phyloP scores from a whole-genome alignment of 2,329 filamentous ascomycete species.

The Diaporthe citrichinensis region DNA sequence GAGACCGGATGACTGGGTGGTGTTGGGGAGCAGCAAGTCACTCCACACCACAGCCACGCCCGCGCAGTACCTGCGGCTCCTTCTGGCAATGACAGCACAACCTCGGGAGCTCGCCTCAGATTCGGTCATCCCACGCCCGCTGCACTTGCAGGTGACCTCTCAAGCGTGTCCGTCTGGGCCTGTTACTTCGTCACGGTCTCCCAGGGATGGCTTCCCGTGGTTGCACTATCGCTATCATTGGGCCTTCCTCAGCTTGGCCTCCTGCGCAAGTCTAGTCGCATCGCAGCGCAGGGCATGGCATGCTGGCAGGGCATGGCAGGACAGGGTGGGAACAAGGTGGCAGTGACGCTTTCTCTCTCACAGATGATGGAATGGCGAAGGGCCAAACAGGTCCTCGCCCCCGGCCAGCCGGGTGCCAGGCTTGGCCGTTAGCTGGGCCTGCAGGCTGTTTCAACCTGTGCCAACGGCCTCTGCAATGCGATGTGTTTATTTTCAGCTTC shows the following conservation, averaged over 20 bases:
- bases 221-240: conserved; percentile 21
- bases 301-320: neutral
- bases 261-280: conserved; percentile 7
- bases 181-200: conserved; percentile 24
- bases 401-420: conserved; percentile 21
- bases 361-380: conserved; percentile 17
- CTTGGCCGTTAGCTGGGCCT: conserved; percentile 10
- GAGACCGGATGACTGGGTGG: conserved; percentile 17
- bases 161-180: conserved; percentile 20
- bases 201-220: conserved; percentile 22
- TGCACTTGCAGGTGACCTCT: conserved; percentile 16
- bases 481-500: conserved; percentile 30
- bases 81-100: conserved; percentile 14
- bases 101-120: conserved; percentile 33
- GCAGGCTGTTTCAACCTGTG: conserved; percentile 21
- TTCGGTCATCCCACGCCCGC: conserved; percentile 24
- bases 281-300: neutral
- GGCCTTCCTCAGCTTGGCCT: conserved; percentile 25
- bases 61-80: conserved; percentile 17
- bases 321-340: neutral
- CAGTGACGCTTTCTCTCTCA: conserved; percentile 27
- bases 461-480: conserved; percentile 26
- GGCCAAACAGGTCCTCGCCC: conserved; percentile 25
- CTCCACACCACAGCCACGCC: conserved; percentile 2
- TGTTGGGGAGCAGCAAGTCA: conserved; percentile 20